Percentiles rank a stretch among this genome's conserved stretches.
Conservation (phyloP, 371 early-diverging fungal species). For the Chytridiales sp. region DNA sequence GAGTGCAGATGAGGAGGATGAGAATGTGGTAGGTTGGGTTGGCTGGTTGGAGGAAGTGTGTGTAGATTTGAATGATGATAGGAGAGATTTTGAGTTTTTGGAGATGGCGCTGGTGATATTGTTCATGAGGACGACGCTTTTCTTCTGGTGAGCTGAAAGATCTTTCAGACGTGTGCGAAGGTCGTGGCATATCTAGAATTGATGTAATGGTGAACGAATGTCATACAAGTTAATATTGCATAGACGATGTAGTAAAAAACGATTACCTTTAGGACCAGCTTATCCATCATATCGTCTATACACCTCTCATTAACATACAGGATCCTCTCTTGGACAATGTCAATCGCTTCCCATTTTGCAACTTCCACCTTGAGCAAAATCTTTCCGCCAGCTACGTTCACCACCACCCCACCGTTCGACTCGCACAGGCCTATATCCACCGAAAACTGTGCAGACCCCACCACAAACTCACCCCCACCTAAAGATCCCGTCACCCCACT, state of each 20-base stretch:
- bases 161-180: conserved; percentile 36
- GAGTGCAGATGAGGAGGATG: conserved; percentile 9
- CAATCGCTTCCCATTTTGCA: not conserved
- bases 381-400: conserved; percentile 16
- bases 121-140: conserved; percentile 22
- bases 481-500: too few relatives aligned
- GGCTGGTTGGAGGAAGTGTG: too few relatives aligned
- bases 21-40: not conserved
- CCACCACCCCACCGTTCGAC: too few relatives aligned
- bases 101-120: conserved; percentile 17
- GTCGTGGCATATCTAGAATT: conserved; percentile 33
- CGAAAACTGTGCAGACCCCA: too few relatives aligned
- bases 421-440: too few relatives aligned
- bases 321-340: conserved; percentile 9
- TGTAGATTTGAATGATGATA: too few relatives aligned
- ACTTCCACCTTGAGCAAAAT: conserved; percentile 13
- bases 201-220: not conserved
- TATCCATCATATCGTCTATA: conserved; percentile 13
- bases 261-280: conserved; percentile 33
- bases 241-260: not conserved
- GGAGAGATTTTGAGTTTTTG: conserved; percentile 7
- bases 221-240: not conserved
- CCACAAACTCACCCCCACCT: too few relatives aligned
- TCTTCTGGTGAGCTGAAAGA: conserved; percentile 35
- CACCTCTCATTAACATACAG: conserved; percentile 14